phyloP scores from a whole-genome alignment of 306 rosid species.

The Fagus sylvatica region DNA sequence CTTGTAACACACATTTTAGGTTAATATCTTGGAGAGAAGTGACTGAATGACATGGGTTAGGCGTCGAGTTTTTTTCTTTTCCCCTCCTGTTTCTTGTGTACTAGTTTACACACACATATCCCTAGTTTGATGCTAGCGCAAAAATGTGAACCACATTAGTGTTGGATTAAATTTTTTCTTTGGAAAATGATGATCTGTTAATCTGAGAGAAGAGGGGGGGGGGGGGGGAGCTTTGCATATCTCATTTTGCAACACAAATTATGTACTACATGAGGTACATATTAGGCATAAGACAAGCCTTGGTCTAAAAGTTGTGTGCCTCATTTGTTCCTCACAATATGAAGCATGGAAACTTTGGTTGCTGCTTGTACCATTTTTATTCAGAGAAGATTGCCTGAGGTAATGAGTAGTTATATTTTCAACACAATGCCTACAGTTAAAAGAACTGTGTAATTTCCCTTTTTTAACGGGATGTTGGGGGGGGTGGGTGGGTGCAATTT shows the following conservation, averaged over 20 bases:
- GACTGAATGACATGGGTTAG: neutral
- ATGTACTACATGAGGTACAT: neutral
- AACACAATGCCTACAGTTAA: neutral
- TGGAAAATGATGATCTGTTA: neutral
- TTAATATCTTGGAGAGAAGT: slow-evolving; percentile 3
- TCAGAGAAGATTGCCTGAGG: neutral
- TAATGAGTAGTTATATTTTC: neutral
- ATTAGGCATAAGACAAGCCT: neutral
- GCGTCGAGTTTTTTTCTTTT: neutral
- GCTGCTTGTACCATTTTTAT: too few species aligned
- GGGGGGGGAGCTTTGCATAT: neutral
- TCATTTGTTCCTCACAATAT: too few species aligned
- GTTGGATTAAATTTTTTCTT: neutral
- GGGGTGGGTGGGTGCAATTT: neutral
- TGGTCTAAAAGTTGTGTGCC: neutral
- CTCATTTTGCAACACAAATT: neutral
- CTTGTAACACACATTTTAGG: neutral
- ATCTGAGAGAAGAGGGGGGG: neutral
- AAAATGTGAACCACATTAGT: too few species aligned
- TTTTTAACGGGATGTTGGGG: neutral
- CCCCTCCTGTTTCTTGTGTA: too few species aligned
- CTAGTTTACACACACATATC: too few species aligned
- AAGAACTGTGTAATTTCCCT: neutral
- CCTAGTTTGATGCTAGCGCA: too few species aligned
- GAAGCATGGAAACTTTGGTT: too few species aligned